Conservation (phyloP, 371 early-diverging fungal species). For the Cokeromyces recurvatus region DNA sequence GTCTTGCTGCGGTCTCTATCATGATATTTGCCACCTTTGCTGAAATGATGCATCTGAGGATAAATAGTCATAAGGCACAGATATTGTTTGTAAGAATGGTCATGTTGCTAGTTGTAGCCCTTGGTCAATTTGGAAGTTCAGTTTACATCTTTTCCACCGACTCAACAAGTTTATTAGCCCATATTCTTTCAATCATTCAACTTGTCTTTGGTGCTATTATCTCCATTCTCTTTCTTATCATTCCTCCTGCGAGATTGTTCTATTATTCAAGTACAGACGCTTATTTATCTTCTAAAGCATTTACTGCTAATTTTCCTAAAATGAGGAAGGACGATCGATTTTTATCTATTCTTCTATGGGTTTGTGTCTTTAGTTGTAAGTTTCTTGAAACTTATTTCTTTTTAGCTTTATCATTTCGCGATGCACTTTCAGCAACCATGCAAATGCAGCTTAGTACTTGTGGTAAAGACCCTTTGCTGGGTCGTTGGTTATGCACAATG, state of each 20-base stretch:
- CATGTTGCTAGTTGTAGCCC: constrained; percentile 53
- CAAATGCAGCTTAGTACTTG: constrained; percentile 52
- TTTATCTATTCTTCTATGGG: constrained; percentile 73
- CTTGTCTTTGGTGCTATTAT: constrained; percentile 63
- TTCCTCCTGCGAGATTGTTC: constrained; percentile 66
- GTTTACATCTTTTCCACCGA: constrained; percentile 52
- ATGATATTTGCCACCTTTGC: constrained; percentile 61
- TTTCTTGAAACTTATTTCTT: constrained; percentile 82
- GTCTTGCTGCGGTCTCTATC: constrained; percentile 64
- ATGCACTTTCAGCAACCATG: constrained; percentile 64
- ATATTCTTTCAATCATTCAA: constrained; percentile 60
- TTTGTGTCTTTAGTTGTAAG: constrained; percentile 72
- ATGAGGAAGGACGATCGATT: constrained; percentile 62
- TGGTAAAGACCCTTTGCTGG: constrained; percentile 40
- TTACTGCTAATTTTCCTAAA: constrained; percentile 75
- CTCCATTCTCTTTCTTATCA: constrained; percentile 55
- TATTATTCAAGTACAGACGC: constrained; percentile 24
- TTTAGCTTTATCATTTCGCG: constrained; percentile 74
- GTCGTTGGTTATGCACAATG: constrained; percentile 50
- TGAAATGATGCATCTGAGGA: constrained; percentile 67
- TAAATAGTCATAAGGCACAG: constrained; percentile 44
- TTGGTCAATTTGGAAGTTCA: constrained; percentile 60
- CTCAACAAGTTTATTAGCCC: constrained; percentile 33
- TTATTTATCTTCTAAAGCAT: constrained; percentile 64
- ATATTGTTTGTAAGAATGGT: constrained; percentile 56